phyloP scores from a whole-genome alignment of 2,329 filamentous ascomycete species.

The Talaromyces sp. region DNA sequence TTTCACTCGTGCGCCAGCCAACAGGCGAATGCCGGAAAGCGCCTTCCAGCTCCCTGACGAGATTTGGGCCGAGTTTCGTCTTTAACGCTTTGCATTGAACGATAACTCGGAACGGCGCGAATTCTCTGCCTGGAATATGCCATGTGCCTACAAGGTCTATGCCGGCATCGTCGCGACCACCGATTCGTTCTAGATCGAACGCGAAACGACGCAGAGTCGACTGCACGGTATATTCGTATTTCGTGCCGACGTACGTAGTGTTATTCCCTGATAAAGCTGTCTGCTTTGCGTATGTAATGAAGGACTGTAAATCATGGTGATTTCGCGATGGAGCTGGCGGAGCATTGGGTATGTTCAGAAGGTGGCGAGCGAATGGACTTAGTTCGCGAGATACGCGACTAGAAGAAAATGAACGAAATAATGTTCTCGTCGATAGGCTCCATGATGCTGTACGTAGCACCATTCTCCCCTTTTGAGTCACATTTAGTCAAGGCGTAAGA shows the following conservation, averaged over 20 bases:
- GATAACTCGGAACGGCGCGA: conserved; percentile 32
- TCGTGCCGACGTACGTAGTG: conserved; percentile 42
- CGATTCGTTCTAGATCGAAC: conserved; percentile 40
- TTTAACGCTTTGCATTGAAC: conserved; percentile 45
- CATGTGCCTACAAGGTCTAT: conserved; percentile 46
- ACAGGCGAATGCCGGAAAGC: conserved; percentile 67
- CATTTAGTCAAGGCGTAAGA: not conserved
- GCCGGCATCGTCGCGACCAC: conserved; percentile 43
- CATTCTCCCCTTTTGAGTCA: not conserved
- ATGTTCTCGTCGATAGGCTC: not conserved
- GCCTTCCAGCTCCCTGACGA: conserved; percentile 52
- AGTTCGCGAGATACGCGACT: conserved; percentile 2
- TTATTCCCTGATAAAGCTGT: conserved; percentile 32
- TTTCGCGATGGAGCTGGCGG: conserved; percentile 31
- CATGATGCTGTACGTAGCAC: conserved; percentile 1
- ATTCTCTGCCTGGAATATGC: conserved; percentile 36
- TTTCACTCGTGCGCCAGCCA: conserved; percentile 62
- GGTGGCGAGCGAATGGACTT: conserved; percentile 30
- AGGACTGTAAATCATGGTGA: conserved; percentile 36
- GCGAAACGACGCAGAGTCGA: conserved; percentile 34
- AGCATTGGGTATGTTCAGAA: conserved; percentile 33
- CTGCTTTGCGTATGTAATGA: conserved; percentile 38
- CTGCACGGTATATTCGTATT: conserved; percentile 45
- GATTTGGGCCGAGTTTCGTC: conserved; percentile 39
- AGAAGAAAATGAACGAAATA: conserved; percentile 12